Conservation (phyloP, 73 alveolate genomes). For the Stentor coeruleus region DNA sequence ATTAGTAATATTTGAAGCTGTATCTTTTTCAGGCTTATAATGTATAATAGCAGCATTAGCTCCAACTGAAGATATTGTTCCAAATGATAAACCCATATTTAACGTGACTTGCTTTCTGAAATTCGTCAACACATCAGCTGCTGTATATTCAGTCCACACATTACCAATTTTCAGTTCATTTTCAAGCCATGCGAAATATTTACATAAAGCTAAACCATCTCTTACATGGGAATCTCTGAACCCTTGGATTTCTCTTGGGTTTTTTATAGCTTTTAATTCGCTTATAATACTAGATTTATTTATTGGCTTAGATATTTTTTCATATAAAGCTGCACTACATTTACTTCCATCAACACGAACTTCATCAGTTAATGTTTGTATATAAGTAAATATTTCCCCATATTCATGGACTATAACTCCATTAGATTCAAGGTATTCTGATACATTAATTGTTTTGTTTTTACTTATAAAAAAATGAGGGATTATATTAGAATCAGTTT, state of each 20-base stretch:
- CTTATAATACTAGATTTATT: constrained; percentile 46
- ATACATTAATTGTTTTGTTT: constrained; percentile 55
- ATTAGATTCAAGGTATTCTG: constrained; percentile 53
- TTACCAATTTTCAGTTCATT: constrained; percentile 49
- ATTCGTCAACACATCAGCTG: constrained; percentile 34
- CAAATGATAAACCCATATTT: constrained; percentile 85
- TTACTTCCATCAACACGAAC: constrained; percentile 34
- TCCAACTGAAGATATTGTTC: constrained; percentile 91
- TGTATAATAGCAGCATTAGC: constrained; percentile 98
- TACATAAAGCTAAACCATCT: constrained; percentile 87
- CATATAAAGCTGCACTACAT: background rate
- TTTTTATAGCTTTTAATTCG: constrained; percentile 73
- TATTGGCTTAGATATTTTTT: background rate
- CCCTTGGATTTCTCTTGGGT: constrained; percentile 82
- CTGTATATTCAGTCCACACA: constrained; percentile 35
- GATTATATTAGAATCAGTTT: constrained; percentile 31
- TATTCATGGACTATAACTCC: constrained; percentile 58
- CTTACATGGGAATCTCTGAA: constrained; percentile 75
- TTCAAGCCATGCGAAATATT: constrained; percentile 92
- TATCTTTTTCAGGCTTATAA: constrained; percentile 83
- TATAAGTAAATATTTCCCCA: constrained; percentile 34
- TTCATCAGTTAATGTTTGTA: constrained; percentile 28
- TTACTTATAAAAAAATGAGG: constrained; percentile 58
- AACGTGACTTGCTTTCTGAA: background rate
- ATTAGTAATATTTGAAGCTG: constrained; percentile 48